phyloP scores from a whole-genome alignment of 495 filamentous ascomycete genomes.

The Aspergillus hancockii region DNA sequence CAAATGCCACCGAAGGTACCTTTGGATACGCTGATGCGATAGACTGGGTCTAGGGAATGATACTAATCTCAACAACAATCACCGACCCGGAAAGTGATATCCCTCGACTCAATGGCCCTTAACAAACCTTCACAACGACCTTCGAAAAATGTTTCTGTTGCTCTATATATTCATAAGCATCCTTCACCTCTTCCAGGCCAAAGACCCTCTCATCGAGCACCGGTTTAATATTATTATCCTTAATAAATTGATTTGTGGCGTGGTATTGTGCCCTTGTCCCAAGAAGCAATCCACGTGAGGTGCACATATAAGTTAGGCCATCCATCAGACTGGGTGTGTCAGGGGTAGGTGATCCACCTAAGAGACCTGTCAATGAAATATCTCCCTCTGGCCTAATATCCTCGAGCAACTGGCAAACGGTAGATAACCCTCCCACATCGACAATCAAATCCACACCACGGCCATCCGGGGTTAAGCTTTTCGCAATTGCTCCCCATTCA shows the following conservation, averaged over 20 bases:
- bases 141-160: constrained; percentile 71
- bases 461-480: constrained; percentile 53
- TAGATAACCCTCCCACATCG: constrained; percentile 60
- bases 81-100: too few relatives aligned
- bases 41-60: too few relatives aligned
- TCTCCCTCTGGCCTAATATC: constrained; percentile 61
- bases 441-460: constrained; percentile 64
- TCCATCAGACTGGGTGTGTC: constrained; percentile 36
- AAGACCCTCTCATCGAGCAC: constrained; percentile 60
- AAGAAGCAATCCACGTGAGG: constrained; percentile 39
- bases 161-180: constrained; percentile 51
- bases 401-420: constrained; percentile 55
- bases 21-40: too few relatives aligned
- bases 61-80: too few relatives aligned
- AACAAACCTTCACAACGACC: constrained; percentile 32
- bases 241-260: constrained; percentile 57
- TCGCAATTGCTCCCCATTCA: constrained; percentile 66
- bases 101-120: too few relatives aligned
- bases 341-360: constrained; percentile 31
- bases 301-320: constrained; percentile 39
- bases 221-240: constrained; percentile 59
- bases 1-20: too few relatives aligned
- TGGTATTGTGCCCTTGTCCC: constrained; percentile 53
- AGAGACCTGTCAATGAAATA: constrained; percentile 55
- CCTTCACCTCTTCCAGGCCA: constrained; percentile 47